These are phyloP conservation scores for Lycium ferocissimum DNA, from an alignment of 257 asterid species.

Conservation along the genomic window DNA sequence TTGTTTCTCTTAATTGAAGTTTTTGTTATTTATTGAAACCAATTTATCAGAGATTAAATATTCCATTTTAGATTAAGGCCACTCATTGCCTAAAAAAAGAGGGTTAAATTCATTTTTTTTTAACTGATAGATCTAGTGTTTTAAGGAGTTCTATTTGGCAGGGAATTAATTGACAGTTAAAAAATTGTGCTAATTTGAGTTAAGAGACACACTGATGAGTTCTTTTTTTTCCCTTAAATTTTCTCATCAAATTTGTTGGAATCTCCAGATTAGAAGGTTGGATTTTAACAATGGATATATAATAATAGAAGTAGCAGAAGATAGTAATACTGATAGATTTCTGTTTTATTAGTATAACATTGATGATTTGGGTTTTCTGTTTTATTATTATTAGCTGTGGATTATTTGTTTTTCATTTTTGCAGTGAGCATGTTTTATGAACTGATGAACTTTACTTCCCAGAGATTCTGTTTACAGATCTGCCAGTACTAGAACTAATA, in stretches of 20 bases:
- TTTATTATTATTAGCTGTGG: neutral
- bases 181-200: neutral
- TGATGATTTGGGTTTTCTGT: neutral
- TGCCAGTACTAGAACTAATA: neutral
- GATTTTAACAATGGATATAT: neutral
- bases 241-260: neutral
- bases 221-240: too few relatives aligned
- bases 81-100: neutral
- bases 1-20: neutral
- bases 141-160: neutral
- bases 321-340: constrained; percentile 1
- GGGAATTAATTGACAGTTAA: neutral
- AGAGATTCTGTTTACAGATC: constrained; percentile 15
- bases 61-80: neutral
- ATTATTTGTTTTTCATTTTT: neutral
- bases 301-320: neutral
- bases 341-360: neutral
- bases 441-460: constrained; percentile 21
- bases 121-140: constrained; percentile 32
- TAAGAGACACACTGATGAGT: neutral
- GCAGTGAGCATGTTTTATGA: neutral
- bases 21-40: neutral
- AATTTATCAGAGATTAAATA: neutral
- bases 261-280: constrained; percentile 15
- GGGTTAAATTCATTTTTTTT: neutral